phyloP scores from a whole-genome alignment of 495 filamentous ascomycete species.

The Neurospora sp. region DNA sequence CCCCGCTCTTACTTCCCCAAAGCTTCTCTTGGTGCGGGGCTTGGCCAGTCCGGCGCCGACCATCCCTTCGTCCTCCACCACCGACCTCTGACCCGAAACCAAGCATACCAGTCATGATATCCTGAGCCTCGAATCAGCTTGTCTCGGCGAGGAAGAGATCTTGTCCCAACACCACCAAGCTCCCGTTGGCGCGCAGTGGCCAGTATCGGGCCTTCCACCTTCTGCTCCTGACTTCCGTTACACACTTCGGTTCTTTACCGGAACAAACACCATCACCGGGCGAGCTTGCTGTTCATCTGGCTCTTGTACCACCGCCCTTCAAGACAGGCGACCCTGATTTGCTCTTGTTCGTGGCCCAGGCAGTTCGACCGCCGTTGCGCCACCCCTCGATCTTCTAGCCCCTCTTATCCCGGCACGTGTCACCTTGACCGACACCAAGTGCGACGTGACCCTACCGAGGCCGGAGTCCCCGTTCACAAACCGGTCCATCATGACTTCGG shows the following conservation, averaged over 20 bases:
- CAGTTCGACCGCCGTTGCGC: conserved; percentile 10
- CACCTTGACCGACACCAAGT: conserved; percentile 9
- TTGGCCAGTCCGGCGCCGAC: neutral
- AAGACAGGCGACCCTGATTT: conserved; percentile 13
- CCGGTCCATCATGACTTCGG: conserved; percentile 35
- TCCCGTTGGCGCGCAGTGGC: conserved; percentile 4
- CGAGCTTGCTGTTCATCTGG: neutral
- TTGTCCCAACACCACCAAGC: conserved; percentile 4
- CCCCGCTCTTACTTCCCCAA: neutral
- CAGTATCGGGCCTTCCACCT: neutral
- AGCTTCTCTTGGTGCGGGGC: neutral
- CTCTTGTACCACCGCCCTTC: neutral
- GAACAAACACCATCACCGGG: neutral
- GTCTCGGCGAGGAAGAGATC: conserved; percentile 19
- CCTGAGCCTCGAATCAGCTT: conserved; percentile 19
- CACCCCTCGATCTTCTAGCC: conserved; percentile 1
- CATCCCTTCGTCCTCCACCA: neutral
- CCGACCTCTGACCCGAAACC: conserved; percentile 2
- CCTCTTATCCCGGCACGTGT: conserved; percentile 10
- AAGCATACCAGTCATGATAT: conserved; percentile 22
- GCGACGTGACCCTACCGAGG: conserved; percentile 4
- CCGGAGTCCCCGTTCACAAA: conserved; percentile 13
- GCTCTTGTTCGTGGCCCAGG: conserved; percentile 6
- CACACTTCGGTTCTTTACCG: neutral
- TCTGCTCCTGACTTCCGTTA: neutral